Percentiles rank a stretch among this genome's conserved stretches.
Conservation (phyloP, 2,329 filamentous ascomycete species). For the Setomelanomma holmii region DNA sequence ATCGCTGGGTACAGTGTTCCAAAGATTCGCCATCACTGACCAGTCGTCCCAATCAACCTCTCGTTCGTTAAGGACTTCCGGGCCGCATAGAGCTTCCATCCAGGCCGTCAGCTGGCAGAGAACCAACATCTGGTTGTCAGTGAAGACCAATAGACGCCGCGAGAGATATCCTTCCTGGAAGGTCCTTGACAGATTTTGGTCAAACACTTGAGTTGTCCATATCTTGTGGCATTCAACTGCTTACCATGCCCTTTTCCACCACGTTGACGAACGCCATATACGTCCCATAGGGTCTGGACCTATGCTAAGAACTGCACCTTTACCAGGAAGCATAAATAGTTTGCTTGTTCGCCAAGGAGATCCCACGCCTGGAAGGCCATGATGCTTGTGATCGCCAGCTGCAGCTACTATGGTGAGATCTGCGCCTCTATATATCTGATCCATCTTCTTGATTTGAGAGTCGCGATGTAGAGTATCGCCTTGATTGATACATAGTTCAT, state of each 20-base stretch:
- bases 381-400: background rate
- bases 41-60: no score
- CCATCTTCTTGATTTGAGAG: background rate
- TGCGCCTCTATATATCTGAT: background rate
- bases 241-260: background rate
- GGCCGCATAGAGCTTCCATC: no score
- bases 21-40: no score
- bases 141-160: no score
- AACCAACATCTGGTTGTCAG: no score
- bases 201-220: no score
- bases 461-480: background rate
- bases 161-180: no score
- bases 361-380: slow-evolving; percentile 1
- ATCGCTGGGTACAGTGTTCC: no score
- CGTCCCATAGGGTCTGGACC: background rate
- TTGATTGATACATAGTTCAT: background rate
- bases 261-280: background rate
- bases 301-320: background rate
- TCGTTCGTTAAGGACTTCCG: no score
- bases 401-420: slow-evolving; percentile 1
- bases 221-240: no score
- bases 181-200: no score
- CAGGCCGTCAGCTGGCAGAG: no score
- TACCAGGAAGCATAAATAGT: background rate
- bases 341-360: background rate